Evolutionary conservation across 345 rosid species (phyloP).

Genomic region (Citrus medica): DNA sequence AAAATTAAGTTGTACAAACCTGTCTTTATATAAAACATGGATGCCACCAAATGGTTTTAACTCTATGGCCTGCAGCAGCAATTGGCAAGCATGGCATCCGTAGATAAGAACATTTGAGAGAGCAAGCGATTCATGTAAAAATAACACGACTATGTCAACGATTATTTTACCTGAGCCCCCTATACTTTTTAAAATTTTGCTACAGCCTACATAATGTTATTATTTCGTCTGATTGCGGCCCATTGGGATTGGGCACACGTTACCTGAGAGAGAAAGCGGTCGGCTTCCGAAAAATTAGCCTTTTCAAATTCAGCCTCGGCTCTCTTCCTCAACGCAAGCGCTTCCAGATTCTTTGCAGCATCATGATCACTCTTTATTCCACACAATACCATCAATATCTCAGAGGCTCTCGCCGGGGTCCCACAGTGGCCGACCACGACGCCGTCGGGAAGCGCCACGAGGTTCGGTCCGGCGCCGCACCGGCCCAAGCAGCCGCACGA

Average conservation of each 20-base stretch:
- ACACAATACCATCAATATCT: conserved; percentile 32
- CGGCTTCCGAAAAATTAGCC: conserved; percentile 52
- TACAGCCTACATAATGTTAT: no score
- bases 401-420: conserved; percentile 68
- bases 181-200: no score
- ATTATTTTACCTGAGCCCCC: no score
- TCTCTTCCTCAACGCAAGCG: conserved; percentile 62
- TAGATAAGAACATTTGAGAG: conserved; percentile 39
- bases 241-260: no score
- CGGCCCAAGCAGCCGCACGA: conserved; percentile 77
- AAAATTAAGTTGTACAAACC: conserved; percentile 34
- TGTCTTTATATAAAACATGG: conserved; percentile 60
- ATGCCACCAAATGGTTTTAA: conserved; percentile 71
- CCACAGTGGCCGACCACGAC: conserved; percentile 59
- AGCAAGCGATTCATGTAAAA: conserved; percentile 27
- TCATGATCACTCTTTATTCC: conserved; percentile 25
- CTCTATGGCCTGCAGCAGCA: conserved; percentile 64
- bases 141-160: no score
- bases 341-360: conserved; percentile 39
- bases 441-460: conserved; percentile 65
- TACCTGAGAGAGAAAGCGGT: conserved; percentile 62
- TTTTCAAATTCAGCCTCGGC: conserved; percentile 48
- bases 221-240: no score
- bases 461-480: conserved; percentile 88
- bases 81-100: conserved; percentile 3